Evolutionary conservation across 495 filamentous ascomycete genomes (phyloP).

Genomic region (Lichina pygmaea): DNA sequence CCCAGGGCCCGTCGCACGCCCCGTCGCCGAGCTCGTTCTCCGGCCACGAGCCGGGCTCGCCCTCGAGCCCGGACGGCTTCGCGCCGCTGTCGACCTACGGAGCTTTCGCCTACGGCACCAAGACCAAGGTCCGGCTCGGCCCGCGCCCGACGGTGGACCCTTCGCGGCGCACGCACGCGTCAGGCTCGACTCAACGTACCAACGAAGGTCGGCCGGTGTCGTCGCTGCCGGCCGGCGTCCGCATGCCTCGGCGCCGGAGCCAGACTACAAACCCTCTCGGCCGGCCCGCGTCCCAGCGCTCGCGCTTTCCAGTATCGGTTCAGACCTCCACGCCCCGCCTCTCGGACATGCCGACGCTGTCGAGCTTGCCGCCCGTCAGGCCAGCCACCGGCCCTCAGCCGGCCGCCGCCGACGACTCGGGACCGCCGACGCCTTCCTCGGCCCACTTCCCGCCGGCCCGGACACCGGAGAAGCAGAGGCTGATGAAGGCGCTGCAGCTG

Average conservation of each 20-base stretch:
- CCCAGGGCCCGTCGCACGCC: conserved; percentile 3
- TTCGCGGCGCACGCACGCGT: conserved; percentile 33
- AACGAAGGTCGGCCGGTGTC: conserved; percentile 5
- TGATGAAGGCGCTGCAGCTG: conserved; percentile 84
- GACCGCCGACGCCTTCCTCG: conserved; percentile 13
- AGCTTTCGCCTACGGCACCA: conserved; percentile 22
- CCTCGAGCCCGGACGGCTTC: background rate
- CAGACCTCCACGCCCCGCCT: background rate
- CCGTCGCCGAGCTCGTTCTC: background rate
- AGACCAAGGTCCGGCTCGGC: conserved; percentile 57
- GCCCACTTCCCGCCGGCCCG: conserved; percentile 28
- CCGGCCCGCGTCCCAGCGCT: background rate
- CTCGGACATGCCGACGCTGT: background rate
- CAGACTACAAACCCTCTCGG: background rate
- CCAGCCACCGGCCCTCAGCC: conserved; percentile 24
- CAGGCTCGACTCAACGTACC: conserved; percentile 16
- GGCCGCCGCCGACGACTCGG: conserved; percentile 13
- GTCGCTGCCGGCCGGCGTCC: conserved; percentile 9
- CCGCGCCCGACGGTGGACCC: conserved; percentile 55
- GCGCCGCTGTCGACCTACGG: background rate
- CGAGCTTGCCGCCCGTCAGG: background rate
- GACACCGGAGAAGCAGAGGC: conserved; percentile 66
- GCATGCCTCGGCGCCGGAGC: conserved; percentile 1
- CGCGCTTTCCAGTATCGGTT: background rate
- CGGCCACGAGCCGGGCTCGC: conserved; percentile 5